Evolutionary conservation across 2,329 filamentous ascomycete species (phyloP).

Genomic region (Byssothecium circinans): DNA sequence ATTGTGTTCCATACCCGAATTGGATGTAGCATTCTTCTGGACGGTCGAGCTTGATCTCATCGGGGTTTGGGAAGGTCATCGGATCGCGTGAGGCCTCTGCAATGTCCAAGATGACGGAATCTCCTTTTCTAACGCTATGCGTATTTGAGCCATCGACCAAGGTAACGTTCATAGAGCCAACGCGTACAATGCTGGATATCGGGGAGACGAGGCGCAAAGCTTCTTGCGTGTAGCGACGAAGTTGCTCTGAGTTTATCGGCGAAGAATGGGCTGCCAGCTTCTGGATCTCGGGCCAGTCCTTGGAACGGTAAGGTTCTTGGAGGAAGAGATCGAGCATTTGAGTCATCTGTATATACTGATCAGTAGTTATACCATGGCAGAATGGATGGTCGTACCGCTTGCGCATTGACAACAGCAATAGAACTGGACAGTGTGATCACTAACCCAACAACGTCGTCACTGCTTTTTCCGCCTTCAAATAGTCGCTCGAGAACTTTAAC

Average conservation of each 20-base stretch:
- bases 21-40: constrained; percentile 11
- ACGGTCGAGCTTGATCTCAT: constrained; percentile 12
- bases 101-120: constrained; percentile 9
- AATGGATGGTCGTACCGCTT: constrained; percentile 4
- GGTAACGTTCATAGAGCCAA: not conserved
- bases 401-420: constrained; percentile 5
- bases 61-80: constrained; percentile 9
- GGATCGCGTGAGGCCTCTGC: constrained; percentile 10
- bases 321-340: constrained; percentile 15
- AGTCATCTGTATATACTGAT: constrained; percentile 1
- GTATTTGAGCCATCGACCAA: constrained; percentile 6
- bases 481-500: constrained; percentile 9
- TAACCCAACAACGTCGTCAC: constrained; percentile 11
- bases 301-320: constrained; percentile 9
- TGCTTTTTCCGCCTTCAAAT: constrained; percentile 10
- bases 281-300: constrained; percentile 13
- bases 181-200: constrained; percentile 5
- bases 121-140: constrained; percentile 6
- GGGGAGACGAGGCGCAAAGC: constrained; percentile 11
- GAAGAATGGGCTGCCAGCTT: constrained; percentile 4
- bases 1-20: constrained; percentile 9
- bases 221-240: constrained; percentile 13
- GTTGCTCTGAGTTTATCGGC: constrained; percentile 3
- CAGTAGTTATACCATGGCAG: not conserved
- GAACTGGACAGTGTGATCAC: constrained; percentile 6